Percentiles rank a stretch among this genome's conserved stretches.
phyloP scores from a whole-genome alignment of 805 yeast species.

The Candida ulmi region DNA sequence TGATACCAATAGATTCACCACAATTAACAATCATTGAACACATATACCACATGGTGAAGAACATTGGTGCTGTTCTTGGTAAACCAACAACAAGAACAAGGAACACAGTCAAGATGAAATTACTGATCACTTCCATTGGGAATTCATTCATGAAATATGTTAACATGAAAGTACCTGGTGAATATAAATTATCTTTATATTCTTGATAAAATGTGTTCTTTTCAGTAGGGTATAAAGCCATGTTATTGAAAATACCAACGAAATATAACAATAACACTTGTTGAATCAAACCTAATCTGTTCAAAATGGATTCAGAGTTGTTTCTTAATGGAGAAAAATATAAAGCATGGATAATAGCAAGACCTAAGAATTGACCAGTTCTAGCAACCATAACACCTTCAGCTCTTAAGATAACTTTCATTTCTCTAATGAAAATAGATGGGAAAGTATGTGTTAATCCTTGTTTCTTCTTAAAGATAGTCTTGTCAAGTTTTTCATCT shows the following conservation, averaged over 20 bases:
- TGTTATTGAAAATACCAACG: slow-evolving; percentile 74
- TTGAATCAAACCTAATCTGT: slow-evolving; percentile 73
- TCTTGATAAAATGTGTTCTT: slow-evolving; percentile 75
- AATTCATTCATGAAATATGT: slow-evolving; percentile 57
- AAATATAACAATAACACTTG: slow-evolving; percentile 68
- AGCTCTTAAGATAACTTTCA: slow-evolving; percentile 36
- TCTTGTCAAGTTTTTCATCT: neutral
- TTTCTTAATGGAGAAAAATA: slow-evolving; percentile 59
- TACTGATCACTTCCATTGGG: slow-evolving; percentile 61
- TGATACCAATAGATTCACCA: slow-evolving; percentile 78
- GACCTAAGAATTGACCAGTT: slow-evolving; percentile 54
- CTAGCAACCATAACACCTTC: slow-evolving; percentile 61
- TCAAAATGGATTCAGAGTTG: slow-evolving; percentile 44
- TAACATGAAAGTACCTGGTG: slow-evolving; percentile 54
- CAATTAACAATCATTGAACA: slow-evolving; percentile 54
- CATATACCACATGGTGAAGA: slow-evolving; percentile 54
- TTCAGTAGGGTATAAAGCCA: slow-evolving; percentile 70
- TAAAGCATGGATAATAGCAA: slow-evolving; percentile 60
- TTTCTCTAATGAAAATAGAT: slow-evolving; percentile 29
- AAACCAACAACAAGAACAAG: slow-evolving; percentile 67
- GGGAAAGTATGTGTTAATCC: slow-evolving; percentile 24
- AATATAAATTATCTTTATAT: slow-evolving; percentile 66
- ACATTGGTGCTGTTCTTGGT: slow-evolving; percentile 59
- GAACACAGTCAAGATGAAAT: slow-evolving; percentile 53
- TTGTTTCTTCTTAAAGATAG: slow-evolving; percentile 5